Base-by-base conservation (phyloP, 306 rosid species). In the Luffa aegyptiaca region DNA sequence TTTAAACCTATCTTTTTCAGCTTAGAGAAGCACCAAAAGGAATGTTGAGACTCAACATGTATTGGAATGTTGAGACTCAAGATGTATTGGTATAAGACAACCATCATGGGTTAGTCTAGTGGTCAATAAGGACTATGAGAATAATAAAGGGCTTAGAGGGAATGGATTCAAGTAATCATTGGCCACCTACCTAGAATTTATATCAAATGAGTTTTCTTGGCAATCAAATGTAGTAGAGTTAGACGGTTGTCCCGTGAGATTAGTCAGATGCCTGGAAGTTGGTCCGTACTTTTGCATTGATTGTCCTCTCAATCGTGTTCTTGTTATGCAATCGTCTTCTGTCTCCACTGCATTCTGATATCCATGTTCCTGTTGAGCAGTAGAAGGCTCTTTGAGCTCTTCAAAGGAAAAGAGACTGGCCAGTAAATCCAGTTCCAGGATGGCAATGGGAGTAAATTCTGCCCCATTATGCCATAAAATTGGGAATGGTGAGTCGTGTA, bases 301-400 rank as follows among this genome's bases (percentile, higher is more conserved):
- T 10, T 62, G 42, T 62, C 68, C 3, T 62, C 68, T 56, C 61
- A 17, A 35, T 63, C 36, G 17, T 14, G 16, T 33, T 63, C 70
- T 13, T n/a, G n/a, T n/a, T n/a, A n/a, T n/a, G n/a, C n/a, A n/a
- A n/a, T 63, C 36, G 17, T 14, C 39, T 33, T 63, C 70, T 13
- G 35, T 63, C 70, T 4, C 37, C 44, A 11, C 70, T 31, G 14
- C 37, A 63, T 45, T 82, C 39, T 80, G 41, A 76, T 44, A 3
- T 33, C 55, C 65, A 42, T 55, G 17, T 49, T 48, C 45, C 26
- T 70, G 77, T 51, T 77, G n/a, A 81, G n/a, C 81, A 92, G 95
- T 91, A 56, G 97, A 94, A 90, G 97, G 98, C 82, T 92, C 92
- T 80, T 84, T 92, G 83, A 94, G 97, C 42, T 86, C 94, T 33